Base-by-base conservation (phyloP, 352 stramenopile species). In the Aphanomyces stellatus region DNA sequence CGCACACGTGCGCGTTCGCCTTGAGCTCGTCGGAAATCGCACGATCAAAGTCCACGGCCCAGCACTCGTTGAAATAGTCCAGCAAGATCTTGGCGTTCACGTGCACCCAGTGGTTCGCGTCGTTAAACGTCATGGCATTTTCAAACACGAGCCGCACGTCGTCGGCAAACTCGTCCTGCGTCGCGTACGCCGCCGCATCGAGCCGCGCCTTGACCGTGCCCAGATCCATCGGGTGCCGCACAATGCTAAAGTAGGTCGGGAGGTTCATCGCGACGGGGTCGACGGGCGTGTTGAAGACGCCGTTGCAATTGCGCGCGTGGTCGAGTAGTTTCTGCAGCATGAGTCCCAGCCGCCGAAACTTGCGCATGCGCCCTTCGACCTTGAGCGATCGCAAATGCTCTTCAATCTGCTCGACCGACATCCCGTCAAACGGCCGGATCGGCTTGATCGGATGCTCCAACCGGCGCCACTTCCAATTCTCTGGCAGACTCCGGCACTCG, bases 91-190 rank as follows among this genome's bases (percentile, higher is more conserved):
- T 62, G 1, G 88, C 85, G 60, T 87, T 76, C 5, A 88, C 69
- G 65, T 95, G 81, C 7, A 96, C 82, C 59, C 85, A 92, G 72
- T 95, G 85, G 5, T 71, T 76, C 15, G 76, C 65, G 2, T 76
- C 76, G 56, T 97, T 97, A 71, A 96, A 97, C 7, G 71, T 72
- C 76, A 91, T 95, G 7, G 89, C 87, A 67, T 97, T 97, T n/a
- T 88, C 70, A 76, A 96, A 96, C 59, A 96, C 87, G 27, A 96
- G 74, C 8, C 82, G 79, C 31, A 96, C 81, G 69, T 97, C 87
- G 4, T 69, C 70, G 19, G 76, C 71, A 63, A 96, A 93, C 61
- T 86, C 87, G 22, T 92, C 73, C 4, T 97, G 78, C 24, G 85
- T 81, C 34, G 95, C 76, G 72, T 98, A 98, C 19, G 76, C 46